Base-by-base conservation (phyloP, 495 filamentous ascomycete genomes). In the Aspergillus ellipticus region DNA sequence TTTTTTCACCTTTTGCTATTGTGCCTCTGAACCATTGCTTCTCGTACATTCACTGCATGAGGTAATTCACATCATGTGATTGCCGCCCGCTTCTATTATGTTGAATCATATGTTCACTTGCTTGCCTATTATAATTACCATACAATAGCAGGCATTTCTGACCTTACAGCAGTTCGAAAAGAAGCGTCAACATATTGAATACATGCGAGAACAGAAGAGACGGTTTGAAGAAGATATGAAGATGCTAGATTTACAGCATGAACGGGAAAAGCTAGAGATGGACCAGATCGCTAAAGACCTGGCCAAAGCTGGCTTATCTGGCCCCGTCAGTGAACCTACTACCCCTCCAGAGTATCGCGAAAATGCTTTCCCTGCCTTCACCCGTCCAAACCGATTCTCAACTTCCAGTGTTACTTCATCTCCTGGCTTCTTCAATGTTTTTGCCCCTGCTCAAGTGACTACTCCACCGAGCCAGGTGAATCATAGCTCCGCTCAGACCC, bases 321-420 rank as follows among this genome's bases (percentile, higher is more conserved):
- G 89, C 33, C 87, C 90, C 54, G 85, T 90, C 69, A 93, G 91
- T 50, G 92, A 97, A 73, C 93, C 93, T 8, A 96, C 94, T 11
- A 98, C 95, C 16, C 94, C 94, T n/a, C 94, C 94, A 17, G 94
- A 97, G 68, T 90, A 91, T 66, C 87, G 83, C 57, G 90, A 96
- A 50, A 79, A 81, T 50, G 82, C 83, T 29, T 85, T 94, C 62
- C 82, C 90, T 47, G 81, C 86, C 42, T 85, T 89, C 55, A 84
- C 88, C 35, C 83, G 89, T 17, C 88, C 88, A 19, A 89, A 89
- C 61, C 83, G 90, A 49, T 93, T 91, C 73, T 94, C 90, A 16
- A 87, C 84, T 20, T 89, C 89, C 6, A 92, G 87, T 66, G 79
- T 96, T 42, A 86, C 84, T 24, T 92, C 90, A 33, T 89, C 89